Conservation (phyloP, 202 grass and related monocot species). For the Cymbopogon flexuosus region DNA sequence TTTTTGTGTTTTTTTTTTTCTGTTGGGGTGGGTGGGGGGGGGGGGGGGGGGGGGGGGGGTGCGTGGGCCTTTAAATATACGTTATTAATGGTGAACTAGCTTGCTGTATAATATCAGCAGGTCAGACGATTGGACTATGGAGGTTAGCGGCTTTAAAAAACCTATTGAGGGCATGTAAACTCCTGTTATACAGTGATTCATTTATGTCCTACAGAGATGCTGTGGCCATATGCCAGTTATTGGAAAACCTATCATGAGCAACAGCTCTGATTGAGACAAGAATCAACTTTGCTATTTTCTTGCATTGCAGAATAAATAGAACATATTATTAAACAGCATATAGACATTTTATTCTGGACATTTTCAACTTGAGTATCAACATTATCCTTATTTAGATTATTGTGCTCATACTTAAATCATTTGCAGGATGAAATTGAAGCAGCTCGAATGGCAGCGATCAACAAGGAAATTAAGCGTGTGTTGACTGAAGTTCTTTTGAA, state of each 20-base stretch:
- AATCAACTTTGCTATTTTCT: not conserved
- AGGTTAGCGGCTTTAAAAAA: not conserved
- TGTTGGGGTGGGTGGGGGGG: too few relatives aligned
- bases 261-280: not conserved
- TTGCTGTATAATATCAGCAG: constrained; percentile 13
- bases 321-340: not conserved
- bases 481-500: constrained; percentile 95
- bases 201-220: not conserved
- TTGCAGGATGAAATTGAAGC: constrained; percentile 78
- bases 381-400: constrained; percentile 7
- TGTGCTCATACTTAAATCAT: constrained; percentile 17
- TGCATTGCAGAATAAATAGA: constrained; percentile 5
- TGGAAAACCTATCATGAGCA: constrained; percentile 4
- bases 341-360: constrained; percentile 10
- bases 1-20: too few relatives aligned
- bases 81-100: constrained; percentile 1
- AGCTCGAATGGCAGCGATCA: constrained; percentile 53
- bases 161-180: not conserved
- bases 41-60: too few relatives aligned
- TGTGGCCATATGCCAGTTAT: not conserved
- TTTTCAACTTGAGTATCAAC: constrained; percentile 15
- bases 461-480: constrained; percentile 92
- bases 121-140: not conserved
- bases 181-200: not conserved
- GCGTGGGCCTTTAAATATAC: not conserved